A percentile compares a stretch with the other conserved stretches of the same genome.
phyloP scores from a whole-genome alignment of 2,329 filamentous ascomycete species.

The Epichloe festucae region DNA sequence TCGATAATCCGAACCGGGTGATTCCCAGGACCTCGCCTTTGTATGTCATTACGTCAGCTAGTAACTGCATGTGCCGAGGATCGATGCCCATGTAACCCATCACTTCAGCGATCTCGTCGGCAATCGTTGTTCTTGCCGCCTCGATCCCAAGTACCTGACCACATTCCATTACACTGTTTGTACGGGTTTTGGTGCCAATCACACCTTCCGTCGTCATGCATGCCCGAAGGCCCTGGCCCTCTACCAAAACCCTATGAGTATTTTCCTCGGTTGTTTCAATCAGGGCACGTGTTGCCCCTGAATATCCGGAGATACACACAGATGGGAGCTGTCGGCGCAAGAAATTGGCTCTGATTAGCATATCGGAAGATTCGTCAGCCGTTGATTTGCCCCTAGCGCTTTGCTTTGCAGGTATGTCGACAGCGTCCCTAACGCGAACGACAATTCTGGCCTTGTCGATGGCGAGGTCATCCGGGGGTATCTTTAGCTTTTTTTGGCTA shows the following conservation, averaged over 20 bases:
- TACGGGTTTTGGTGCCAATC: slow-evolving; percentile 57
- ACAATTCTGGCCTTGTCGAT: slow-evolving; percentile 52
- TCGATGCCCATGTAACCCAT: slow-evolving; percentile 96
- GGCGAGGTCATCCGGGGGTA: slow-evolving; percentile 51
- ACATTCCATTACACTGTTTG: slow-evolving; percentile 87
- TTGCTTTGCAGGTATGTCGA: slow-evolving; percentile 33
- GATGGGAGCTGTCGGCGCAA: slow-evolving; percentile 70
- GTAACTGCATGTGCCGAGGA: slow-evolving; percentile 90
- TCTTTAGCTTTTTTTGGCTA: slow-evolving; percentile 67
- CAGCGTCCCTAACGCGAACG: slow-evolving; percentile 53
- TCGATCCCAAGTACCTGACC: slow-evolving; percentile 85
- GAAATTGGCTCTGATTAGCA: slow-evolving; percentile 69
- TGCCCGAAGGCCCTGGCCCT: slow-evolving; percentile 79
- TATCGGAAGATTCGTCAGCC: slow-evolving; percentile 27
- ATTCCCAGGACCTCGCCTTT: slow-evolving; percentile 96
- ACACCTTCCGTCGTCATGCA: slow-evolving; percentile 95
- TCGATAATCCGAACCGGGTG: slow-evolving; percentile 87
- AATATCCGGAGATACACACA: slow-evolving; percentile 82
- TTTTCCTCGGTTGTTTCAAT: slow-evolving; percentile 66
- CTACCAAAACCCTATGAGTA: slow-evolving; percentile 68
- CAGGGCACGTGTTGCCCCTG: slow-evolving; percentile 73
- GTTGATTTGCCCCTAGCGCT: slow-evolving; percentile 33
- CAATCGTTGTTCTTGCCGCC: slow-evolving; percentile 80
- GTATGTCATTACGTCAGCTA: slow-evolving; percentile 98
- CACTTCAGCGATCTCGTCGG: slow-evolving; percentile 73